Base-by-base conservation (phyloP, 164 flowering plant species). In the Annona cherimola region DNA sequence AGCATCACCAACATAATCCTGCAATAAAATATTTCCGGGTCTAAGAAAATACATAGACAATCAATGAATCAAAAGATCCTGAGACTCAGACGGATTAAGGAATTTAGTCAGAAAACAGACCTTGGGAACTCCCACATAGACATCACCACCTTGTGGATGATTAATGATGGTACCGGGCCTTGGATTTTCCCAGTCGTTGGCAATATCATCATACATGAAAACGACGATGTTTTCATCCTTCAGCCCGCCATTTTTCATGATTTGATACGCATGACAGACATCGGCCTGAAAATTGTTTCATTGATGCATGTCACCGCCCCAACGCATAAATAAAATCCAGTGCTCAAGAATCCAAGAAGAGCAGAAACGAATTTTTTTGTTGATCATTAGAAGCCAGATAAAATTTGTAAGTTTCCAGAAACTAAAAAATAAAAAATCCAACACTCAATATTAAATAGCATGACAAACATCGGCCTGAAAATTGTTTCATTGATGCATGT, bases 151-250 rank as follows among this genome's bases (percentile, higher is more conserved):
- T 66, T 84, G 74, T 12, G 98, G 98, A 44, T 75, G 80, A 77
- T 94, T 92, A 70, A 94, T 89, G 67, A 94, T 85, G 74, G 87
- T 79, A 39, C 98, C 98, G 54, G 83, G 89, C 74, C 90, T 80
- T 9, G 97, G 98, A 74, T 94, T 94, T 71, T 88, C 89, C 73
- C 73, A 81, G 73, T 86, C 79, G 71, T 60, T 66, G 69, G 98
- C 97, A 70, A 93, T 93, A 76, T 93, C 98, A 76, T 93, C 98
- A 70, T 93, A 91, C 97, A 89, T 90, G 83, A 92, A 88, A 63
- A 90, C 90, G 63, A 91, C 71, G 16, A 92, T 92, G 73, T 94
- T 94, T 76, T 94, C 94, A 72, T 94, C 98, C 76, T 94, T 90
- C 69, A 92, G 66, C 45, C 98, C 97, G 73, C 96, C 94, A 71